phyloP scores from a whole-genome alignment of 2,329 filamentous ascomycete genomes.

The Xylariaceae sp. region DNA sequence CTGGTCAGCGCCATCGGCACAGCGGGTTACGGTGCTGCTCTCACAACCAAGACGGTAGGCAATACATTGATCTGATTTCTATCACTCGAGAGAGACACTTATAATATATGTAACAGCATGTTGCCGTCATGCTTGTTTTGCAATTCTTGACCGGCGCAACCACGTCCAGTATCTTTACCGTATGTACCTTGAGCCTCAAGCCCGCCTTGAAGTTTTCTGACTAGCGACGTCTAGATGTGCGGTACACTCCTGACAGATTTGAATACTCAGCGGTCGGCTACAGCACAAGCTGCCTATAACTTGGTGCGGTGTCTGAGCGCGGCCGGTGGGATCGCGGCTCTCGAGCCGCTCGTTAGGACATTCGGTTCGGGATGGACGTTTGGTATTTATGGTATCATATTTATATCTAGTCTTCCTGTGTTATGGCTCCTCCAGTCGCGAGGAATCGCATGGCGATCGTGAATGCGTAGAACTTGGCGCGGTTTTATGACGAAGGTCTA shows the following conservation, averaged over 20 bases:
- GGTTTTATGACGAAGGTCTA: too few species aligned
- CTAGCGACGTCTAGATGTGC: not conserved
- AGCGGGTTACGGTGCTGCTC: constrained; percentile 5
- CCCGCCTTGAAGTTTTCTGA: not conserved
- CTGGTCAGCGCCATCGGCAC: not conserved
- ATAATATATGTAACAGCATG: too few species aligned
- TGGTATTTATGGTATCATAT: not conserved
- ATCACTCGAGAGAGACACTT: not conserved
- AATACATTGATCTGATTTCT: not conserved
- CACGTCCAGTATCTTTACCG: constrained; percentile 12
- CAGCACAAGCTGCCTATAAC: constrained; percentile 27
- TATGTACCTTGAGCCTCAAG: too few species aligned
- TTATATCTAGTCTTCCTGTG: too few species aligned
- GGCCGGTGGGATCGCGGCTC: not conserved
- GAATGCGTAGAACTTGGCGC: too few species aligned
- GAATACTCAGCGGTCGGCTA: constrained; percentile 24
- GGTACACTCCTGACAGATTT: constrained; percentile 28
- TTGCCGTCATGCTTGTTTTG: constrained; percentile 13
- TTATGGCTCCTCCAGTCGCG: too few species aligned
- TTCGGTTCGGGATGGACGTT: not conserved
- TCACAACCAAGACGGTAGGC: not conserved
- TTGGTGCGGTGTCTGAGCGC: constrained; percentile 21
- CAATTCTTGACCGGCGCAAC: constrained; percentile 16
- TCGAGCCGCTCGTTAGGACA: not conserved
- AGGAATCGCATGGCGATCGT: too few species aligned